Evolutionary conservation across 768 basidiomycete genomes (phyloP).

Genomic region (Leucosporidium yakuticum): DNA sequence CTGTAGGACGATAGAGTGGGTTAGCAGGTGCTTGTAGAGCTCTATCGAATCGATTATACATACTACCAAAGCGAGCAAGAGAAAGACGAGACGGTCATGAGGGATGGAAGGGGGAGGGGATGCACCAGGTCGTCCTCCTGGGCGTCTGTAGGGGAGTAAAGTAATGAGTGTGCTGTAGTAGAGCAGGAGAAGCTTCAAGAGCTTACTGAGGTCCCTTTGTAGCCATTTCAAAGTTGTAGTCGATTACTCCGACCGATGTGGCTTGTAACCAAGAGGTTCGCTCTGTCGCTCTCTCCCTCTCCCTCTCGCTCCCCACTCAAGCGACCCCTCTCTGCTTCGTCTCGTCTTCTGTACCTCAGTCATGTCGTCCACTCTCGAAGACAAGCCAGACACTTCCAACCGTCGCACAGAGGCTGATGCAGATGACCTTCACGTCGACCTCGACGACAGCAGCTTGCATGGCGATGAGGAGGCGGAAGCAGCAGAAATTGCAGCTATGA

Average conservation of each 20-base stretch:
- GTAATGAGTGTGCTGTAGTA: no score
- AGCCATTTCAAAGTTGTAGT: no score
- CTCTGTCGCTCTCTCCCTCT: no score
- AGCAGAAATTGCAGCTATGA: constrained; percentile 66
- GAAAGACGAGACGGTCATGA: constrained; percentile 17
- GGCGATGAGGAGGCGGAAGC: constrained; percentile 19
- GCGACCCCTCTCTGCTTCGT: no score
- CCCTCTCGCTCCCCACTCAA: no score
- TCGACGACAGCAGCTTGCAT: not conserved
- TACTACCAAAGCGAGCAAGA: constrained; percentile 24
- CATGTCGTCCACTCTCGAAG: no score
- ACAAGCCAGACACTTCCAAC: not conserved
- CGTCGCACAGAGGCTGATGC: not conserved
- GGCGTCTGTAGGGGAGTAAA: no score
- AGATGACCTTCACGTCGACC: not conserved
- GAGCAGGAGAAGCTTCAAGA: no score
- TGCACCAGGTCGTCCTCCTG: not conserved
- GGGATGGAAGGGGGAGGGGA: constrained; percentile 3
- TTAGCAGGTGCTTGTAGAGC: not conserved
- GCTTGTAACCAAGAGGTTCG: no score
- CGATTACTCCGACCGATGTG: no score
- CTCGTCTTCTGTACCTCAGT: no score
- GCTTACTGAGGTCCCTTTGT: no score
- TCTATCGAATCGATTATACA: not conserved
- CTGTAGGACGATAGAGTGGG: constrained; percentile 11